A percentile compares a stretch with the other conserved stretches of the same genome.
Evolutionary conservation across 768 basidiomycete species (phyloP).

Genomic region (Collybiopsis luxurians): DNA sequence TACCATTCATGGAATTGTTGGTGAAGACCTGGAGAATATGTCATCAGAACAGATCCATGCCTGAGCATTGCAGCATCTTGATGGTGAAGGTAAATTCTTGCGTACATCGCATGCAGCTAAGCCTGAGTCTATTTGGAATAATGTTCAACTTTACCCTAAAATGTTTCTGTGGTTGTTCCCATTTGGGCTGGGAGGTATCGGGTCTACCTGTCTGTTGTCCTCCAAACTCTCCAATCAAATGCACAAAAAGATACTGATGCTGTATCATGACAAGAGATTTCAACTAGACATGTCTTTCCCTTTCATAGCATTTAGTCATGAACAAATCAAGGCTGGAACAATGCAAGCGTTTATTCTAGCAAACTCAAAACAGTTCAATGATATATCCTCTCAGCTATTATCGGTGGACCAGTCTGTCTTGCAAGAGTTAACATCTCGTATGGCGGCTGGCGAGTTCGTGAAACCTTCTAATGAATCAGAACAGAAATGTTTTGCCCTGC

Average conservation of each 20-base stretch:
- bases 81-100: slow-evolving; percentile 21
- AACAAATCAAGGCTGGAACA: slow-evolving; percentile 22
- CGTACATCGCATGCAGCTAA: slow-evolving; percentile 23
- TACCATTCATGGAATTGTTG: slow-evolving; percentile 23
- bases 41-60: slow-evolving; percentile 14
- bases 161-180: slow-evolving; percentile 18
- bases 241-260: slow-evolving; percentile 23
- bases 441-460: slow-evolving; percentile 13
- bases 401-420: slow-evolving; percentile 12
- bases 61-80: slow-evolving; percentile 24
- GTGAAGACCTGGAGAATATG: slow-evolving; percentile 14
- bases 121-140: slow-evolving; percentile 30
- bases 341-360: slow-evolving; percentile 18
- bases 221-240: slow-evolving; percentile 12
- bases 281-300: slow-evolving; percentile 29
- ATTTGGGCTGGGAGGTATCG: slow-evolving; percentile 29
- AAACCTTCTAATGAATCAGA: slow-evolving; percentile 17
- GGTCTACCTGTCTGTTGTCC: slow-evolving; percentile 3
- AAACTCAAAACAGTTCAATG: slow-evolving; percentile 13
- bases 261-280: slow-evolving; percentile 36
- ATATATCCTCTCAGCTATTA: slow-evolving; percentile 13
- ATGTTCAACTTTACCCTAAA: slow-evolving; percentile 12
- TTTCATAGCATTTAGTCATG: slow-evolving; percentile 29
- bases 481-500: slow-evolving; percentile 18
- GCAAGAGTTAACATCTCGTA: not conserved